Evolutionary conservation across 176 grass and related monocot genomes (phyloP), one percentile per base, ranked within the genome.

Genomic region (Zoysia pacifica): DNA sequence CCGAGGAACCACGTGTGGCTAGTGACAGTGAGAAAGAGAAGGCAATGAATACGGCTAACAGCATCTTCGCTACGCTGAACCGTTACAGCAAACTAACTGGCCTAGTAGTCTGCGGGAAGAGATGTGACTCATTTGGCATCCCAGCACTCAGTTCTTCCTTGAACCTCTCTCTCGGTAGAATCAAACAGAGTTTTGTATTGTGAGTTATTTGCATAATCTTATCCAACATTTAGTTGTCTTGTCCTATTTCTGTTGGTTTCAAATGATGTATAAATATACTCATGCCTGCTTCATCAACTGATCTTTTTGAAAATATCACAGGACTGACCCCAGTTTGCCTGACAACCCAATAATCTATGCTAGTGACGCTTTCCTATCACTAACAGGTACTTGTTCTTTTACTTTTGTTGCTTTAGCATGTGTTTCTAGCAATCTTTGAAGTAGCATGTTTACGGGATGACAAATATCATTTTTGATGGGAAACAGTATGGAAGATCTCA

Each of bases 101-200:
- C 77, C 70, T 89, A 75, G 88, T 93, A 81, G 92, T 99, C 54
- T 82, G 90, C 73, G 74, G 77, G 51, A 87, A 91, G 76, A 87
- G 90, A 91, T 91, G 90, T 4, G 61, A 54, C 79, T 84, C 84
- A 19, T 79, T 81, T 81, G 87, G 86, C 79, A 88, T 95, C 70
- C 74, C 79, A 37, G 84, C 86, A 61, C 84, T 99, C 78, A 93
- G 86, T 75, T 95, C 96, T 41, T 99, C 88, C 4, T 85, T 99
- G 76, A 82, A 82, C 75, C 86, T 95, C 53, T 89, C 92, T 81
- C 96, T 99, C 49, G 90, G 93, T 95, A 94, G 96, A 99, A 99
- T 99, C 84, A 99, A 99, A 84, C 88, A 99, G 39, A 93, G 90
- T 79, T 99, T 99, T 91, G 81, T 99, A 82, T 82, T 99, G 96